These are phyloP conservation scores for Thuidium tamariscinum DNA, from an alignment of 225 moss, liverwort and hornwort genomes.

Conservation along the genomic window DNA sequence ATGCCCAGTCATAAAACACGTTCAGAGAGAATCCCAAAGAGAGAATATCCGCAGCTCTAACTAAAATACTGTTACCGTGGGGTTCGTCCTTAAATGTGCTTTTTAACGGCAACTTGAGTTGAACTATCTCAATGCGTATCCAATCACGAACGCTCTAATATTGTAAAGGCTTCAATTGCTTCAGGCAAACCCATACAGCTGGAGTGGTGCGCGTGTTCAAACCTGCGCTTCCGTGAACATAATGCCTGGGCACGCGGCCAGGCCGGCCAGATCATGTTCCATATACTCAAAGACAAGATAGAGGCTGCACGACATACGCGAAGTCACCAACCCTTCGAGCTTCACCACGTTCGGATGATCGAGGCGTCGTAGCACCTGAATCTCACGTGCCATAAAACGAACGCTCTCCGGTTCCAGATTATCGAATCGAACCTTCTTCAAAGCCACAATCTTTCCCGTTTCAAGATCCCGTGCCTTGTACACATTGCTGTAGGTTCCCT, in stretches of 20 bases:
- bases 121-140: not conserved
- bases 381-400: conserved; percentile 98
- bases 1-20: not conserved
- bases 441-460: conserved; percentile 86
- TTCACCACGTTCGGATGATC: conserved; percentile 99
- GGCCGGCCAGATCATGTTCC: conserved; percentile 98
- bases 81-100: not conserved
- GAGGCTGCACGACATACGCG: conserved; percentile 98
- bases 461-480: conserved; percentile 99
- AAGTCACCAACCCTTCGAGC: conserved; percentile 93
- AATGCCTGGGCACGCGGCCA: conserved; percentile 95
- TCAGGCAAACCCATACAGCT: not conserved
- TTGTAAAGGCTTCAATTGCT: not conserved
- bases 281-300: conserved; percentile 99
- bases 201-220: not conserved
- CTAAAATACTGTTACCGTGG: not conserved
- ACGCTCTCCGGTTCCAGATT: conserved; percentile 99
- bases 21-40: not conserved
- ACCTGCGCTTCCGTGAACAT: conserved; percentile 99
- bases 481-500: conserved; percentile 99
- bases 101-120: not conserved
- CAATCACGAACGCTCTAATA: not conserved
- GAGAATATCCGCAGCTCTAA: not conserved
- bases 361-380: conserved; percentile 88
- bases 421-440: conserved; percentile 99